A percentile compares a stretch with the other conserved stretches of the same genome.
Conservation (phyloP, 306 rosid species). For the Ormosia emarginata region DNA sequence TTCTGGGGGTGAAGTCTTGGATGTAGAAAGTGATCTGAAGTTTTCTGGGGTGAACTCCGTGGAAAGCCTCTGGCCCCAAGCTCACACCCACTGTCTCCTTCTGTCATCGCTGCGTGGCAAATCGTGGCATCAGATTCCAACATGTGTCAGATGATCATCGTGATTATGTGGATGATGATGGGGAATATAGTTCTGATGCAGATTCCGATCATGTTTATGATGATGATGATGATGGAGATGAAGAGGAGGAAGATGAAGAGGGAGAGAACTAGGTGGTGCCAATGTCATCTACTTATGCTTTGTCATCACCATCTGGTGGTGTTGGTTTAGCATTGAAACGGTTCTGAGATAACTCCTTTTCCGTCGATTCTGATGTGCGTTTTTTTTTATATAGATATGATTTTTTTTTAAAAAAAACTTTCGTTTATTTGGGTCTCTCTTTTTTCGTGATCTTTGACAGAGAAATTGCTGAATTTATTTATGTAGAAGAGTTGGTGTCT, state of each 20-base stretch:
- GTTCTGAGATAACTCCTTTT: neutral
- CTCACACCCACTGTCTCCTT: conserved; percentile 51
- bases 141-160: neutral
- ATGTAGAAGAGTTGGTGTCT: no score
- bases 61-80: conserved; percentile 61
- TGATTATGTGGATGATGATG: conserved; percentile 1
- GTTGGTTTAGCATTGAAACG: neutral
- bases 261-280: conserved; percentile 75
- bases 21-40: no score
- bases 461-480: no score
- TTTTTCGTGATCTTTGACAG: no score
- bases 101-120: conserved; percentile 33
- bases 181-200: neutral
- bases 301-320: neutral
- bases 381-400: no score
- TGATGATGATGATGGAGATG: neutral
- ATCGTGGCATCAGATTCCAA: neutral
- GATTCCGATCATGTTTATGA: neutral
- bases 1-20: no score
- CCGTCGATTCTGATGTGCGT: conserved; percentile 3
- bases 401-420: no score
- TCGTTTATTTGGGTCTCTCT: neutral
- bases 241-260: neutral
- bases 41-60: no score
- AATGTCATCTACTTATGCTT: conserved; percentile 29